Percentiles rank a stretch among this genome's conserved stretches.
phyloP scores from a whole-genome alignment of 352 stramenopile species.

The Globisporangium emineosum region DNA sequence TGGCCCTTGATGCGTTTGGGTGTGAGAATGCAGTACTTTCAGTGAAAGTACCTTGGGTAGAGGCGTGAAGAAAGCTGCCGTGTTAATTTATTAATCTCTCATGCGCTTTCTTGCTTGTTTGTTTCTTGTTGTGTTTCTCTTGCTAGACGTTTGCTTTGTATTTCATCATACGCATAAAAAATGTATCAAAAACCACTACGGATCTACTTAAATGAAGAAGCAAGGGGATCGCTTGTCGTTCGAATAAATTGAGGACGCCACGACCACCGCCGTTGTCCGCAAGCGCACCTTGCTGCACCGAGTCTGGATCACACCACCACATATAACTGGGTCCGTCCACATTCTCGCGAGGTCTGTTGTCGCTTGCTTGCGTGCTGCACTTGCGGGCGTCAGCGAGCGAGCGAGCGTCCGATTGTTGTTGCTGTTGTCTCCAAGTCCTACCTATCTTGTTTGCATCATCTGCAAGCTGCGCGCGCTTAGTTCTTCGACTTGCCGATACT shows the following conservation, averaged over 20 bases:
- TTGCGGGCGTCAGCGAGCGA: not conserved
- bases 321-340: not conserved
- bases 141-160: slow-evolving; percentile 5
- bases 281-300: not conserved
- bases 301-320: not conserved
- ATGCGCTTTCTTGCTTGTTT: not conserved
- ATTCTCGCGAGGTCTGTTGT: not conserved
- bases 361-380: not conserved
- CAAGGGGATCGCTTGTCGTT: slow-evolving; percentile 1
- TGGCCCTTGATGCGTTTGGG: not conserved
- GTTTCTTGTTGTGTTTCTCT: slow-evolving; percentile 4
- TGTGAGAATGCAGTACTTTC: no score
- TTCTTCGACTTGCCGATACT: slow-evolving; percentile 68
- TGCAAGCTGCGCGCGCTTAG: slow-evolving; percentile 23
- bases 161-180: slow-evolving; percentile 11
- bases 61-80: not conserved
- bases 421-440: slow-evolving; percentile 14
- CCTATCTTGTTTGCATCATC: slow-evolving; percentile 11
- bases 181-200: slow-evolving; percentile 13
- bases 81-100: slow-evolving; percentile 2
- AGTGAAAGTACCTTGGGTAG: no score
- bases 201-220: slow-evolving; percentile 9
- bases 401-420: slow-evolving; percentile 5
- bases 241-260: slow-evolving; percentile 13
- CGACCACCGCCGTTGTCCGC: not conserved